phyloP scores from a whole-genome alignment of 352 stramenopile species.

The Pythium coloratum region DNA sequence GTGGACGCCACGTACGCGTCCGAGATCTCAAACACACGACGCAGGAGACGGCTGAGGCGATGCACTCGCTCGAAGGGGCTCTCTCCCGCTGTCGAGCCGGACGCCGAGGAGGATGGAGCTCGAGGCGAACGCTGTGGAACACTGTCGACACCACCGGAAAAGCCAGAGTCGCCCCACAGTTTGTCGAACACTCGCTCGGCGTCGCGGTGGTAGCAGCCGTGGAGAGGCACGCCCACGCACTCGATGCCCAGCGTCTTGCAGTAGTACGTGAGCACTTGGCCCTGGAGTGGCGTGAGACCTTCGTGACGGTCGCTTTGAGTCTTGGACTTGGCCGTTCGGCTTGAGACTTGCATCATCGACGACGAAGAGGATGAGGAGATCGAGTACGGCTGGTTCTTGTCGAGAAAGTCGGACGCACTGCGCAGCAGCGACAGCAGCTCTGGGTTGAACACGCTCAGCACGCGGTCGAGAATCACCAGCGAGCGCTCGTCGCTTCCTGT shows the following conservation, averaged over 20 bases:
- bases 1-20: slow-evolving; percentile 84
- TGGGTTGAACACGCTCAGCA: slow-evolving; percentile 66
- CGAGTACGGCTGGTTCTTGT: slow-evolving; percentile 70
- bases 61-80: slow-evolving; percentile 57
- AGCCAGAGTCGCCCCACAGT: slow-evolving; percentile 55
- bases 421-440: slow-evolving; percentile 69
- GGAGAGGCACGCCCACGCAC: slow-evolving; percentile 60
- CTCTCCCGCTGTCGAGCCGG: slow-evolving; percentile 29
- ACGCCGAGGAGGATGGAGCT: slow-evolving; percentile 8
- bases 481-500: slow-evolving; percentile 60
- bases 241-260: slow-evolving; percentile 79
- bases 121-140: slow-evolving; percentile 21
- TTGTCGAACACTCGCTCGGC: slow-evolving; percentile 86
- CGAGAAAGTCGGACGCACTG: slow-evolving; percentile 54
- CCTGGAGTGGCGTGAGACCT: slow-evolving; percentile 57
- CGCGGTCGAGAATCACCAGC: slow-evolving; percentile 63
- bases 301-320: slow-evolving; percentile 29
- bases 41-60: slow-evolving; percentile 66
- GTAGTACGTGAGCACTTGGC: slow-evolving; percentile 78
- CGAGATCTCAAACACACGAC: slow-evolving; percentile 83
- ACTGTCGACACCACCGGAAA: slow-evolving; percentile 27
- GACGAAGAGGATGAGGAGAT: slow-evolving; percentile 30
- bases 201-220: slow-evolving; percentile 77
- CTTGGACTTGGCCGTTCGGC: slow-evolving; percentile 23
- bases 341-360: slow-evolving; percentile 23